Evolutionary conservation across 441 rosid species (phyloP).

Genomic region (Adansonia rubrostipa): DNA sequence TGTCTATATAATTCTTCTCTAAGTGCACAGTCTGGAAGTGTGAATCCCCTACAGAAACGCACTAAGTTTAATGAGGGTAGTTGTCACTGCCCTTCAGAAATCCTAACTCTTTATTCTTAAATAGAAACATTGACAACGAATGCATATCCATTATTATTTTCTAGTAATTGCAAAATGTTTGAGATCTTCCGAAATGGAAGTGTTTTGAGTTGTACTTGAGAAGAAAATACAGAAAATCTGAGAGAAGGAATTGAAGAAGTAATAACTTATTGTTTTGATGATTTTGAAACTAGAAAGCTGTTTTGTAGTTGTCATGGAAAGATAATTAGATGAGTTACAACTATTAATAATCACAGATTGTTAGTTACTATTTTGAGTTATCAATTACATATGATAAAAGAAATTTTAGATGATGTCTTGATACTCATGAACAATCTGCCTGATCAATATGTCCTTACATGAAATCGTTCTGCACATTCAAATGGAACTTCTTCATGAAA

Average conservation of each 20-base stretch:
- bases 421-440: not conserved
- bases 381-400: not conserved
- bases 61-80: slow-evolving; percentile 1
- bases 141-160: not conserved
- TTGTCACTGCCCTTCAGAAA: not conserved
- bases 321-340: slow-evolving; percentile 7
- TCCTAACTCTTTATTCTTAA: not conserved
- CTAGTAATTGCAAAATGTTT: not conserved
- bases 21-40: not conserved
- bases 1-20: not conserved
- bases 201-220: not conserved
- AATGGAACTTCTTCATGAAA: not conserved
- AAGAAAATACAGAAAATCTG: not conserved
- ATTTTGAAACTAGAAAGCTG: slow-evolving; percentile 15
- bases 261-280: not conserved
- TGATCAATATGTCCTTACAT: not conserved
- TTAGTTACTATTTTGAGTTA: slow-evolving; percentile 19
- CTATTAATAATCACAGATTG: slow-evolving; percentile 1
- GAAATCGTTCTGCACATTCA: not conserved
- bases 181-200: not conserved
- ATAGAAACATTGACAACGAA: not conserved
- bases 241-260: not conserved
- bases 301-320: not conserved
- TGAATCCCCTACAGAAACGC: not conserved
- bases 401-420: slow-evolving; percentile 15